Percentiles rank a stretch among this genome's conserved stretches.
Evolutionary conservation across 139 green algal genomes (phyloP).

Genomic region (Zygnema cylindricum): DNA sequence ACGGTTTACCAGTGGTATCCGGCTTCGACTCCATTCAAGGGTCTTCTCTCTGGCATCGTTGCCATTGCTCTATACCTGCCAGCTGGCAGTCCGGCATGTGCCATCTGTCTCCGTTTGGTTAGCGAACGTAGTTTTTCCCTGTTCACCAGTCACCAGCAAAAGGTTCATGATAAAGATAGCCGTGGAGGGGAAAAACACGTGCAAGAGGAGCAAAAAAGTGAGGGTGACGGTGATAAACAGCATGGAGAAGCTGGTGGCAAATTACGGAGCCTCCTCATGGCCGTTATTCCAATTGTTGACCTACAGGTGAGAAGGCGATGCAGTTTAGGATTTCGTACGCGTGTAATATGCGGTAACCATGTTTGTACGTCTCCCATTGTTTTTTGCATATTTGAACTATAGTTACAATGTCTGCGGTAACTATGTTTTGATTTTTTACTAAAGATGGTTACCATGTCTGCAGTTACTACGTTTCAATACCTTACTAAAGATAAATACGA

Average conservation of each 20-base stretch:
- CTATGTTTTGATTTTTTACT: no score
- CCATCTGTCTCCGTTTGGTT: neutral
- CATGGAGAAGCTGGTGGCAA: neutral
- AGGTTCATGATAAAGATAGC: neutral
- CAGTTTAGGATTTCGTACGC: no score
- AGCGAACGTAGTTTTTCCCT: neutral
- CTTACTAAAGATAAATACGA: no score
- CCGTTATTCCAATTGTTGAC: neutral
- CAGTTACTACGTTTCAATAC: no score
- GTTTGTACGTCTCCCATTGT: no score
- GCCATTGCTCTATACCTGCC: neutral
- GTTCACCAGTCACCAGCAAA: neutral
- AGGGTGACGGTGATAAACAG: neutral
- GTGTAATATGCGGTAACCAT: no score
- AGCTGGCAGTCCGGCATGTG: neutral
- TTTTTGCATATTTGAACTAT: no score
- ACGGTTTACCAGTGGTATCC: neutral
- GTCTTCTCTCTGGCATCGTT: neutral
- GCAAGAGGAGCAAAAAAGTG: no score
- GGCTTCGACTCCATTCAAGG: neutral
- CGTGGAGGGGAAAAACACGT: neutral
- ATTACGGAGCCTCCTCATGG: neutral
- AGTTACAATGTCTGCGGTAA: no score
- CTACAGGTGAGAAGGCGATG: constrained; percentile 5
- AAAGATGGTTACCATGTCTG: no score